Conservation (phyloP, 2,329 filamentous ascomycete species). For the Pseudogymnoascus sp. region DNA sequence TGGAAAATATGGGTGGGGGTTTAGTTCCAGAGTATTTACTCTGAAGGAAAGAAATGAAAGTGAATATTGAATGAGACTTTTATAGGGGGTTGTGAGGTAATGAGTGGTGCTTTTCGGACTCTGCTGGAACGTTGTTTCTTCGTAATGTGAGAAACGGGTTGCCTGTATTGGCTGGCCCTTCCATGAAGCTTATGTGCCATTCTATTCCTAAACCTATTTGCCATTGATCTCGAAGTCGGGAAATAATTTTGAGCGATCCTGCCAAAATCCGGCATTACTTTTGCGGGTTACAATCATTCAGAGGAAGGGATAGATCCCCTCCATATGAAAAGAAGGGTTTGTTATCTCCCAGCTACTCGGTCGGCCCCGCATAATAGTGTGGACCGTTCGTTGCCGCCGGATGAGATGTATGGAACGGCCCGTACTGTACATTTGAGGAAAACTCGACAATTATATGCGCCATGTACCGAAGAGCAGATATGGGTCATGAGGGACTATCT, state of each 20-base stretch:
- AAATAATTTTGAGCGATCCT: too few species aligned
- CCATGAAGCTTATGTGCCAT: neutral
- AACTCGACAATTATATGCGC: neutral
- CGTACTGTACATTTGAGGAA: neutral
- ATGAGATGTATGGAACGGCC: neutral
- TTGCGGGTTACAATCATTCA: too few species aligned
- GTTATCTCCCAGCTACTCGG: neutral
- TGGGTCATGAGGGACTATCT: neutral
- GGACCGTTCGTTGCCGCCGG: neutral
- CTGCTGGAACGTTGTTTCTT: neutral
- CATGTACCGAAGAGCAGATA: neutral
- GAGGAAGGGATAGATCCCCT: too few species aligned
- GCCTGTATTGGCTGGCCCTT: neutral
- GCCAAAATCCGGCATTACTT: too few species aligned
- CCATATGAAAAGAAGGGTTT: too few species aligned
- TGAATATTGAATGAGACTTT: neutral
- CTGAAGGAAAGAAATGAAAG: conserved; percentile 2
- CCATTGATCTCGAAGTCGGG: neutral
- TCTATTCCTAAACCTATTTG: neutral
- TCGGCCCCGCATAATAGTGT: neutral
- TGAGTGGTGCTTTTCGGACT: neutral
- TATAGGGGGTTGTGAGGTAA: neutral
- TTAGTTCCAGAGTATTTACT: conserved; percentile 6
- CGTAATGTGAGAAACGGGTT: neutral
- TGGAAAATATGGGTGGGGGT: conserved; percentile 7